A percentile compares a stretch with the other conserved stretches of the same genome.
Conservation (phyloP, 306 rosid genomes). For the Psophocarpus tetragonolobus region DNA sequence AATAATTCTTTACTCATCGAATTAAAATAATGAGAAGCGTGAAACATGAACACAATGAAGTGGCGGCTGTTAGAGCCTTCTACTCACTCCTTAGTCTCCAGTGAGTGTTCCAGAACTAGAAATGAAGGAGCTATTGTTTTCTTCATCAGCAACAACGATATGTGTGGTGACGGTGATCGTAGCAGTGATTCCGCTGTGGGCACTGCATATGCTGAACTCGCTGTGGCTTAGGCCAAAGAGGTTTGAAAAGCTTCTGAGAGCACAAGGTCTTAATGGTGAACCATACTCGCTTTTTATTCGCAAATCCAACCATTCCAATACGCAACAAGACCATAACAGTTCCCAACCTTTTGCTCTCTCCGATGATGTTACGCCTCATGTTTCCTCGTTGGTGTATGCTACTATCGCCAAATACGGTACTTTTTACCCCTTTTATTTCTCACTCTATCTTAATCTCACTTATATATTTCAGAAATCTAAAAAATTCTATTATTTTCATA, state of each 20-base stretch:
- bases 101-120: not conserved
- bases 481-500: too few relatives aligned
- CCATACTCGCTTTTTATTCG: conserved; percentile 26
- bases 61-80: too few relatives aligned
- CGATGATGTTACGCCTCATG: conserved; percentile 33
- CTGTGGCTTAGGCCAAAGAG: conserved; percentile 55
- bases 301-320: not conserved
- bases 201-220: conserved; percentile 39
- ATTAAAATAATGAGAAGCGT: too few relatives aligned
- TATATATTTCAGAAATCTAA: too few relatives aligned
- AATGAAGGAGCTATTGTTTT: not conserved
- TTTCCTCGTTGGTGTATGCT: not conserved
- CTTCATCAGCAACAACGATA: not conserved
- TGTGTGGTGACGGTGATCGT: not conserved
- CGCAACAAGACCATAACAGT: not conserved
- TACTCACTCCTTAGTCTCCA: too few relatives aligned
- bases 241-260: conserved; percentile 41
- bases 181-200: not conserved
- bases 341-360: conserved; percentile 41
- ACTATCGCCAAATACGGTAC: conserved; percentile 41
- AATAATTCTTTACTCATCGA: too few relatives aligned
- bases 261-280: conserved; percentile 45
- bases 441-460: too few relatives aligned
- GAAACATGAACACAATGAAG: too few relatives aligned
- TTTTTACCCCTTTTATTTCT: too few relatives aligned